Base-by-base conservation (phyloP, 768 basidiomycete genomes). In the Agaricus blazei region DNA sequence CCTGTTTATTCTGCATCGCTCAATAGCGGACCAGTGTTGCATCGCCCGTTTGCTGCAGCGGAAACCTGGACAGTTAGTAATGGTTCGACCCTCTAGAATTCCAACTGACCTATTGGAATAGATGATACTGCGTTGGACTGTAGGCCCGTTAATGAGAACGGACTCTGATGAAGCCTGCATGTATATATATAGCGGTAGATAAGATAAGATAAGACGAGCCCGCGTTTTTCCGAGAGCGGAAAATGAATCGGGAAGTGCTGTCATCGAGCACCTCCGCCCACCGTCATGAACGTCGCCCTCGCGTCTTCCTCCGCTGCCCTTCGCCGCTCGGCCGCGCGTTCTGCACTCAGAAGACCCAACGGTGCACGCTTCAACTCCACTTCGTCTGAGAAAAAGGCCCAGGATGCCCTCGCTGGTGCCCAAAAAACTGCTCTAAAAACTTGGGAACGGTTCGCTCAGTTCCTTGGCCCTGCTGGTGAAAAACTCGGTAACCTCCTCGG, bases 361-460 rank as follows among this genome's bases (percentile, higher is more conserved):
- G 31, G 58, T 49, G 62, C 65, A 59, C 79, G 79, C 56, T 73
- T 80, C 64, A 66, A 74, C 23, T 78, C 77, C 24, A 65, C 78
- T 31, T 65, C 71, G 9, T 52, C 79, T 31, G 77, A 81, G 60
- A 83, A 88, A 73, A 88, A 86, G 68, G 84, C 87, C 5, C 83
- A 88, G 69, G 84, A 90, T 51, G 75, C 80, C 41, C 70, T 88
- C 57, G 74, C 78, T 48, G 68, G 71, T 43, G 85, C 80, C 8
- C 83, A 85, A 65, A 79, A 83, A 68, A 73, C 68, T 29, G 79
- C 82, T 3, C 76, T 75, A 40, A 76, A 81, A 65, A 70, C 80
- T 15, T 78, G 81, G 63, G 77, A 78, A 58, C 68, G 68, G 43
- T 74, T 79, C 36, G 80, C 77, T 66, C 70, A 73, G 67, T 63